Base-by-base conservation (phyloP, 1,139 yeast genomes). In the Casaregolazyma suthepensis region DNA sequence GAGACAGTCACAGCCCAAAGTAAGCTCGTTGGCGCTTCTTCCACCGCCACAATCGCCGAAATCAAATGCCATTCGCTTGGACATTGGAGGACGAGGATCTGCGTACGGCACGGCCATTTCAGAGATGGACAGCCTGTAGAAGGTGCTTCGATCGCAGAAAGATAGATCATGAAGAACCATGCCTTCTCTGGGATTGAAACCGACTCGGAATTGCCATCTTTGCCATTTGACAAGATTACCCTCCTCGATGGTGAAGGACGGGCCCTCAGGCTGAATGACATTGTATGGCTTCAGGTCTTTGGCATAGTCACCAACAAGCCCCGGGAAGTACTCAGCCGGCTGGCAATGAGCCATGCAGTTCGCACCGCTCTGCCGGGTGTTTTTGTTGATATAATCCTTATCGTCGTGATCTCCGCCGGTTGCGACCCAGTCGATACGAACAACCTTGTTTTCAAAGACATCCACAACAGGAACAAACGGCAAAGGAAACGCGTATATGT, bases 21-120 rank as follows among this genome's bases (percentile, higher is more conserved):
- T 76, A 66, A 88, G 79, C 57, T 80, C 80, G 74, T 88, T 87
- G 64, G 89, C 95, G 61, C 80, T 81, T 60, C 76, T 79, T 68
- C 96, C 96, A 62, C 88, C 89, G 23, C 96, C 96, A 75, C 89
- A 83, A 70, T 88, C 96, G 69, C 96, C 96, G 66, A 88, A 78
- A 71, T 88, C 96, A 65, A 88, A 88, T 31, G 96, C 96, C 76
- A 87, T 94, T 75, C 88, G 88, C 76, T 96, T 82, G 74, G 87
- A 95, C 74, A 81, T 83, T 59, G 96, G 96, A 56, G 89, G 87
- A 71, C 95, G 80, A 62, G 95, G 94, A 68, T 87, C 95, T 66
- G 91, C 94, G 67, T 88, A 88, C 35, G 96, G 96, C 58, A 88
- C 96, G 42, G 95, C 86, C 96, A 88, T 88, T 73, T 88, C 96